These are phyloP conservation scores for Cadophora malorum DNA, from an alignment of 2,329 filamentous ascomycete species.

Conservation along the genomic window DNA sequence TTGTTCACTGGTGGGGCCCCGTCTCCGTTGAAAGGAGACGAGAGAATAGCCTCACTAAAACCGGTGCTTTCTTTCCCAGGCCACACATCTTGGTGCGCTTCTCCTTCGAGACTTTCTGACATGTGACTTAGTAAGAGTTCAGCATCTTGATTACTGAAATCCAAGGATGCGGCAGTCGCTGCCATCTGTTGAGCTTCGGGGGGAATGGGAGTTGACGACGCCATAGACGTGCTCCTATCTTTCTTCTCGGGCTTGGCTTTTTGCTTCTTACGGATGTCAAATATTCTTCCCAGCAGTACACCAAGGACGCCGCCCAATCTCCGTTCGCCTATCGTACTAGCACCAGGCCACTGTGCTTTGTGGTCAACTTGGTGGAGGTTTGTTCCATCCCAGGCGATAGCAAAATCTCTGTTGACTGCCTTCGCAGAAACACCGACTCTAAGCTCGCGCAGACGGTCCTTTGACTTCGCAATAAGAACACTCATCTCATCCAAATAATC, in stretches of 20 bases:
- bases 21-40: constrained; percentile 33
- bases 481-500: constrained; percentile 85
- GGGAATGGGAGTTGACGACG: constrained; percentile 29
- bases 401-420: constrained; percentile 57
- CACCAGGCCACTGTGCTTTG: constrained; percentile 61
- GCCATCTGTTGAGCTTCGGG: constrained; percentile 25
- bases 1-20: constrained; percentile 21
- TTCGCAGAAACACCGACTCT: constrained; percentile 72
- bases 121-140: constrained; percentile 30
- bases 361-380: constrained; percentile 69
- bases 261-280: constrained; percentile 57
- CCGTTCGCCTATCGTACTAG: constrained; percentile 63
- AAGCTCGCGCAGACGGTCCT: constrained; percentile 70
- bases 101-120: constrained; percentile 26
- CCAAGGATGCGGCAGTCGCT: constrained; percentile 23
- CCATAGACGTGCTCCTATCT: constrained; percentile 27
- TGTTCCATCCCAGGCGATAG: constrained; percentile 66
- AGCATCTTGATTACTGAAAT: constrained; percentile 29
- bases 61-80: constrained; percentile 28
- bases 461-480: constrained; percentile 74
- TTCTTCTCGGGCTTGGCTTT: constrained; percentile 39
- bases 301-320: constrained; percentile 73
- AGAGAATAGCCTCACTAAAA: constrained; percentile 25
- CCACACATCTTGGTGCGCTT: constrained; percentile 30
- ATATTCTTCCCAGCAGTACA: constrained; percentile 70